phyloP scores from a whole-genome alignment of 345 rosid species.

The Aurinia saxatilis region DNA sequence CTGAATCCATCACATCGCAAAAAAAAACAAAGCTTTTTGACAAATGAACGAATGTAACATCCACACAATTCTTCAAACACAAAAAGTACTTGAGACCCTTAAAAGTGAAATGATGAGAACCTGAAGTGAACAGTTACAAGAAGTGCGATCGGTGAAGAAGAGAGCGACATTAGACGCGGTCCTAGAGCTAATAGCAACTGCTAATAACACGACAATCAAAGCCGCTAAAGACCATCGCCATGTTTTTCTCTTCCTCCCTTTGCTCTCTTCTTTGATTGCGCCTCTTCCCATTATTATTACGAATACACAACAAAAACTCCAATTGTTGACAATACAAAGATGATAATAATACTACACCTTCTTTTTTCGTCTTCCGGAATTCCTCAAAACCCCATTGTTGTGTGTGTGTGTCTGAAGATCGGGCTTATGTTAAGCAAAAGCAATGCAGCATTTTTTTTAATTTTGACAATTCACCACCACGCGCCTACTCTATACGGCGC shows the following conservation, averaged over 20 bases:
- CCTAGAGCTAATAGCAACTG: conserved; percentile 43
- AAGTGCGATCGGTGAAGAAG: conserved; percentile 32
- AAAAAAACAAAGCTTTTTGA: not conserved
- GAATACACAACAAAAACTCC: not conserved
- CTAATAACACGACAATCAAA: conserved; percentile 36
- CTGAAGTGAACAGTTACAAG: conserved; percentile 59
- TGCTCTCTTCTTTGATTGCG: conserved; percentile 21
- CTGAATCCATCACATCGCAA: conserved; percentile 1
- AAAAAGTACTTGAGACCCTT: not conserved
- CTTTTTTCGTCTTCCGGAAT: conserved; percentile 1
- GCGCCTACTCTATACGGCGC: conserved; percentile 18
- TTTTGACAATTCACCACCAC: conserved; percentile 28
- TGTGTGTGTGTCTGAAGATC: conserved; percentile 6
- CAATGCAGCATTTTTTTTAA: not conserved
- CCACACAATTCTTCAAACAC: too few species aligned
- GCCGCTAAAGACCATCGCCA: conserved; percentile 47
- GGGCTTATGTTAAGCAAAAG: not conserved
- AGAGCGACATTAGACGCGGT: conserved; percentile 29
- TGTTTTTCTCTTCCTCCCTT: conserved; percentile 21
- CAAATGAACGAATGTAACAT: not conserved
- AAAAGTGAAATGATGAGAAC: conserved; percentile 7
- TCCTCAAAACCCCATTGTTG: conserved; percentile 5
- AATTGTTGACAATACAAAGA: not conserved
- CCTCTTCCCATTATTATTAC: conserved; percentile 31
- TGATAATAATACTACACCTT: not conserved